phyloP scores from a whole-genome alignment of 202 grass and related monocot genomes.

The Zoysia matrella region DNA sequence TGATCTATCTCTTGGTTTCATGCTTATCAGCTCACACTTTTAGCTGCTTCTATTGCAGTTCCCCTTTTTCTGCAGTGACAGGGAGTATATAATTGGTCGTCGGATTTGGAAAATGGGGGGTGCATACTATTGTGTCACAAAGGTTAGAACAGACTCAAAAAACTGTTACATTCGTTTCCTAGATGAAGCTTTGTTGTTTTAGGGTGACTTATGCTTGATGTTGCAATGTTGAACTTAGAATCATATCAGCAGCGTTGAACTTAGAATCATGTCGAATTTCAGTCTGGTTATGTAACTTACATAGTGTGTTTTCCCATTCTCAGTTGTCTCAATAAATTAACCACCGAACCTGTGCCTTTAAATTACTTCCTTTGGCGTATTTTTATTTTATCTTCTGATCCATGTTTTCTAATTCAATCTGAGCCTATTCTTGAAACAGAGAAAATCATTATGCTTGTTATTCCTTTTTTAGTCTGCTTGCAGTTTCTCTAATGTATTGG shows the following conservation, averaged over 20 bases:
- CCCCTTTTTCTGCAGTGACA: constrained; percentile 93
- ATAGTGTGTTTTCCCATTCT: constrained; percentile 2
- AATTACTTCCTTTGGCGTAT: neutral
- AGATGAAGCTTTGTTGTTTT: neutral
- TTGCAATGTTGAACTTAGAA: too few relatives aligned
- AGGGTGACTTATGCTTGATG: neutral
- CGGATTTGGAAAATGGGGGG: constrained; percentile 80
- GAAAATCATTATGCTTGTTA: too few relatives aligned
- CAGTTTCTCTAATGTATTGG: constrained; percentile 11
- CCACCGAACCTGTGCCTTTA: neutral
- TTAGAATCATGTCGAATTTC: constrained; percentile 32
- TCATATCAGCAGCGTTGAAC: constrained; percentile 3
- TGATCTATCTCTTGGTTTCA: neutral
- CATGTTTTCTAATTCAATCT: neutral
- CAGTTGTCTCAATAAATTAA: constrained; percentile 25
- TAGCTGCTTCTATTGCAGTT: constrained; percentile 58
- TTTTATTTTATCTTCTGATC: constrained; percentile 11
- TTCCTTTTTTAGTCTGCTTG: too few relatives aligned
- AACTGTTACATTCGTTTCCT: neutral
- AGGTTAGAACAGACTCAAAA: constrained; percentile 54
- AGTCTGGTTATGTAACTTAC: constrained; percentile 23
- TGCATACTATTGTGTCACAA: neutral
- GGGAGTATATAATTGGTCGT: constrained; percentile 91
- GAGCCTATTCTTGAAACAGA: too few relatives aligned
- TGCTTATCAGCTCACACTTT: constrained; percentile 25